Evolutionary conservation across 2,329 filamentous ascomycete species (phyloP).

Genomic region (Cytospora chrysosperma): DNA sequence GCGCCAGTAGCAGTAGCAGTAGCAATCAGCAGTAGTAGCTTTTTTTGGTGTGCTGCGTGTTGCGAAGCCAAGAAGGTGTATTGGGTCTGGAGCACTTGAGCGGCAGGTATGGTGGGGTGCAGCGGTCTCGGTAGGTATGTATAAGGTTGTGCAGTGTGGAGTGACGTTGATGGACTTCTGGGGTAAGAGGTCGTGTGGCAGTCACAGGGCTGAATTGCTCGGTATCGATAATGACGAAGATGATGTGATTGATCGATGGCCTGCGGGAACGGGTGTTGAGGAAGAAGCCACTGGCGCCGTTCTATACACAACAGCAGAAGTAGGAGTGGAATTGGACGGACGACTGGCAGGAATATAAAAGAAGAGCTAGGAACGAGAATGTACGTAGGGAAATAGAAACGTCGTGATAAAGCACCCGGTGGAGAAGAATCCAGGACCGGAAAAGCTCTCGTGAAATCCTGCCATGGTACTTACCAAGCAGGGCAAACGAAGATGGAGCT

Average conservation of each 20-base stretch:
- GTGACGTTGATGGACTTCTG: not conserved
- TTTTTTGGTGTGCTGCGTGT: constrained; percentile 1
- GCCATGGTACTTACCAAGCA: not conserved
- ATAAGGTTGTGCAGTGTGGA: not conserved
- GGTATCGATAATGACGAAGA: not conserved
- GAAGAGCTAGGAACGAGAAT: not conserved
- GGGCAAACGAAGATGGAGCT: constrained; percentile 5
- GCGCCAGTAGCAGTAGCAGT: not conserved
- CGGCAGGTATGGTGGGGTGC: not conserved
- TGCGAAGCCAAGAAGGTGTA: not conserved
- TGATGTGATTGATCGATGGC: not conserved
- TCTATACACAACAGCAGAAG: not conserved
- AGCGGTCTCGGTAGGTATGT: not conserved
- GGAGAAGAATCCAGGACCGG: not conserved
- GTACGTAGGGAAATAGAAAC: not conserved
- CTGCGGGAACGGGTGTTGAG: not conserved
- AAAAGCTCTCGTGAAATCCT: not conserved
- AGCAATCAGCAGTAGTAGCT: no score
- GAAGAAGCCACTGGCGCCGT: not conserved
- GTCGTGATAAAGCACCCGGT: not conserved
- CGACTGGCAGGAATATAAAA: not conserved
- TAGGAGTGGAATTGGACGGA: not conserved
- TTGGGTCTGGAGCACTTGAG: not conserved
- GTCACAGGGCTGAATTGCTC: constrained; percentile 20
- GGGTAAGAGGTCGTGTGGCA: not conserved